A percentile compares a stretch with the other conserved stretches of the same genome.
Conservation (phyloP, 345 rosid species). For the Acer campestre region DNA sequence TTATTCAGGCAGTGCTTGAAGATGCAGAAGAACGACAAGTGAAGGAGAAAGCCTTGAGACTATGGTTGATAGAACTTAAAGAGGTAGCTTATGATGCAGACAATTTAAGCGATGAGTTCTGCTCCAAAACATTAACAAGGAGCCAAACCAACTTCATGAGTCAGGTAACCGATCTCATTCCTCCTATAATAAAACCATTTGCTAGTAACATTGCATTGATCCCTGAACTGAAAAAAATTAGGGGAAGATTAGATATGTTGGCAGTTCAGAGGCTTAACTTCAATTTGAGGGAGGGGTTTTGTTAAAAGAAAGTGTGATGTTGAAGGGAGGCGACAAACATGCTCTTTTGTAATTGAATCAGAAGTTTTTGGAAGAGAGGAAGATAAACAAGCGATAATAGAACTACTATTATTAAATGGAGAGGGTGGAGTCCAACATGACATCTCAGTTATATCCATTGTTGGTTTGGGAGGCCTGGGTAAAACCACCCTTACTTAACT, state of each 20-base stretch:
- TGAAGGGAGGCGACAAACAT: slow-evolving; percentile 9
- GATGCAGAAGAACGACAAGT: slow-evolving; percentile 28
- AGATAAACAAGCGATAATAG: background rate
- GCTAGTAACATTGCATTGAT: background rate
- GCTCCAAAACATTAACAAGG: background rate
- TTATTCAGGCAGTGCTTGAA: slow-evolving; percentile 24
- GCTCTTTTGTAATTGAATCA: slow-evolving; percentile 10
- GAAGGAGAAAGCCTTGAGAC: slow-evolving; percentile 8
- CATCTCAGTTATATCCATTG: slow-evolving; percentile 13
- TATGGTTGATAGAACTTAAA: slow-evolving; percentile 24
- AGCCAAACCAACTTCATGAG: background rate
- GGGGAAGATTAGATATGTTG: slow-evolving; percentile 14
- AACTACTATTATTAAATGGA: background rate
- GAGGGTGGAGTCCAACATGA: background rate
- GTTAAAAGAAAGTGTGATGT: background rate
- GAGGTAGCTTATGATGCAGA: slow-evolving; percentile 24
- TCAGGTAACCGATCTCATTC: background rate
- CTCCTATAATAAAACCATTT: slow-evolving; percentile 3
- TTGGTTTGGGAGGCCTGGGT: slow-evolving; percentile 29
- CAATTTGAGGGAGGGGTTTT: slow-evolving; percentile 12
- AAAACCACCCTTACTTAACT: slow-evolving; percentile 30
- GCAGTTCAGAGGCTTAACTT: slow-evolving; percentile 22
- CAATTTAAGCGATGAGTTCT: slow-evolving; percentile 24
- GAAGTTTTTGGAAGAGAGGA: slow-evolving; percentile 7
- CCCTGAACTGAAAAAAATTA: slow-evolving; percentile 19